Conservation (phyloP, 345 rosid species). For the Syzygium aromaticum region DNA sequence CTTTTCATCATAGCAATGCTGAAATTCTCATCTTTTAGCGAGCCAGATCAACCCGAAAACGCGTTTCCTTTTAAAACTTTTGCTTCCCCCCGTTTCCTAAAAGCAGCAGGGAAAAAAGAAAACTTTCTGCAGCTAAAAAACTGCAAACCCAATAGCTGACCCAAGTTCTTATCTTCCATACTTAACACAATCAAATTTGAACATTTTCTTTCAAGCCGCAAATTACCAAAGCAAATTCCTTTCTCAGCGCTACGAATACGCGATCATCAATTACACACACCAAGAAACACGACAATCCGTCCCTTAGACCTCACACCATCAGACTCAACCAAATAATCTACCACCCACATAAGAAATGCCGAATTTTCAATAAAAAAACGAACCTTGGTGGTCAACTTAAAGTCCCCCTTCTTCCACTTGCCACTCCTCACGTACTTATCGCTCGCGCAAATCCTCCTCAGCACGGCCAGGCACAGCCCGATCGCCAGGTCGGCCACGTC, state of each 20-base stretch:
- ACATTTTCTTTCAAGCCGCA: background rate
- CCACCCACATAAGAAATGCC: background rate
- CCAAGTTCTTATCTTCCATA: background rate
- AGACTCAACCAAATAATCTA: background rate
- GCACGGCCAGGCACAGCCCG: conserved; percentile 62
- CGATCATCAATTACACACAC: background rate
- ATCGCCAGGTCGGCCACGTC: conserved; percentile 86
- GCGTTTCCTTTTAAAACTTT: background rate
- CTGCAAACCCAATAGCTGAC: background rate
- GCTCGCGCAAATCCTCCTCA: conserved; percentile 54
- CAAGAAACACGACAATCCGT: background rate
- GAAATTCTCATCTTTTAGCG: background rate
- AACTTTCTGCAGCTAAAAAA: background rate
- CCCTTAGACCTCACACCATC: background rate
- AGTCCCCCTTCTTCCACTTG: conserved; percentile 60
- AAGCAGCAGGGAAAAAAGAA: background rate
- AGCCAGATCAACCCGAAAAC: background rate
- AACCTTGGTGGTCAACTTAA: conserved; percentile 66
- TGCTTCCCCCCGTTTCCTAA: background rate
- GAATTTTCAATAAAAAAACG: background rate
- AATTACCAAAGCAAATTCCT: background rate
- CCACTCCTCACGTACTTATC: conserved; percentile 71
- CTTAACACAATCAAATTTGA: background rate
- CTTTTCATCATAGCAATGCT: background rate
- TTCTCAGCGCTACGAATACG: background rate